Evolutionary conservation across 2,329 filamentous ascomycete species (phyloP), one percentile per base, ranked within the genome.

Genomic region (Diaporthe citri): DNA sequence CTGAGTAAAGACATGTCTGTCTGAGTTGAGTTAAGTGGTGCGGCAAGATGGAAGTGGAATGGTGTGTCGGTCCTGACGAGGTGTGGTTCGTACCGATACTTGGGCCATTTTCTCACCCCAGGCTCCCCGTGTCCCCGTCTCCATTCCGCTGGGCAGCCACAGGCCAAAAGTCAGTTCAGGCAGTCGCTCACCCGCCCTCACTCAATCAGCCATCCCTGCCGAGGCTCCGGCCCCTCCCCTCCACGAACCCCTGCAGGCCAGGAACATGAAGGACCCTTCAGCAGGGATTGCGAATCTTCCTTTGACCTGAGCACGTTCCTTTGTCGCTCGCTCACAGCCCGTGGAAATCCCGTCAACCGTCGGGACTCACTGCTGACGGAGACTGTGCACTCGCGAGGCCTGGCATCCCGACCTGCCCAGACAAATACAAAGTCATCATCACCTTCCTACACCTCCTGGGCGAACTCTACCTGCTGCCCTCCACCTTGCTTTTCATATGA

Each of bases 61-160:
- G 52, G 67, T n/a, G 52, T 71, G 9, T 22, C 41, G 67, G 51
- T 28, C 2, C 31, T 36, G 28, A 25, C 1, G 5, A 31, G 39
- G 48, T 72, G 69, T 28, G 69, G 20, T 43, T 39, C 56, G 70
- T 72, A 72, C 70, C 70, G 70, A 62, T 72, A 72, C 70, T 52
- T 72, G 28, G 28, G 12, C 17, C 43, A 48, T 48, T 22, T 22
- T 22, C 43, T 48, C 43, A 48, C 43, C 17, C 43, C 17, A 22
- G 43, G 15, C 43, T 13, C 36, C 39, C 46, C n/a, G 46, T 39
- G 34, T 39, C 17, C 64, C 39, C 36, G 12, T 25, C 28, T 31
- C 28, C 71, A 72, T 34, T 51, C 67, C 34, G 52, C 67, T 62
- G 34, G 57, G 70, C 70, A 62, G 67, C 51, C 57, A 60, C 41